These are phyloP conservation scores for Solanum pinnatisectum DNA, from an alignment of 257 asterid species.

Conservation along the genomic window DNA sequence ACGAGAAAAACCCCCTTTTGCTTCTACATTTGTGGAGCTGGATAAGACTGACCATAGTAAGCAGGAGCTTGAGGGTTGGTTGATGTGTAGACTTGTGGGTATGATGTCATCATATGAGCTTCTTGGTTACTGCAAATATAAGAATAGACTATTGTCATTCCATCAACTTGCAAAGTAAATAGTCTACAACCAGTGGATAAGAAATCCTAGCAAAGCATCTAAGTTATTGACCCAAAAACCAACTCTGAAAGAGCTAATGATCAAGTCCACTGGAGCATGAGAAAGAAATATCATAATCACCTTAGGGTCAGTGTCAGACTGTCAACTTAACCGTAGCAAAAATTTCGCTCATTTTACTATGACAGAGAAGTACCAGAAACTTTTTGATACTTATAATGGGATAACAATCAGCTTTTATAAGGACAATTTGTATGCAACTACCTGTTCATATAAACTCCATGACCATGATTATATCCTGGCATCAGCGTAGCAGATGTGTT, in stretches of 20 bases:
- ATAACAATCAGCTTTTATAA: not conserved
- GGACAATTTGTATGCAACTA: not conserved
- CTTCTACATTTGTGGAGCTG: slow-evolving; percentile 30
- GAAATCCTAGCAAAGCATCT: not conserved
- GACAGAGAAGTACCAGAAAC: not conserved
- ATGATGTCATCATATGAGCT: slow-evolving; percentile 23
- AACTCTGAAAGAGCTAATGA: not conserved
- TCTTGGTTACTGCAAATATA: slow-evolving; percentile 16
- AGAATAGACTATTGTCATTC: not conserved
- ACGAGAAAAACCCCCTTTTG: not conserved
- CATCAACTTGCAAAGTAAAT: not conserved
- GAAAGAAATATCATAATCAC: not conserved
- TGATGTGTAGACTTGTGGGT: slow-evolving; percentile 24
- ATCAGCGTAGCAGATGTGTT: slow-evolving; percentile 33
- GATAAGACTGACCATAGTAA: slow-evolving; percentile 36
- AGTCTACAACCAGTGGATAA: not conserved
- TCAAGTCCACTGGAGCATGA: not conserved
- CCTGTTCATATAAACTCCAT: slow-evolving; percentile 61
- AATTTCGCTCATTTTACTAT: not conserved
- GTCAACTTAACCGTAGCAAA: not conserved
- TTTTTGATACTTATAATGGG: not conserved
- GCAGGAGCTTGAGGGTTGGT: slow-evolving; percentile 29
- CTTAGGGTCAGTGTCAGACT: not conserved
- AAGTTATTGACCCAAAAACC: not conserved
- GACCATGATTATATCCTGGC: slow-evolving; percentile 54